Conservation (phyloP, 129 eudicot genomes). For the Tagetes patula region DNA sequence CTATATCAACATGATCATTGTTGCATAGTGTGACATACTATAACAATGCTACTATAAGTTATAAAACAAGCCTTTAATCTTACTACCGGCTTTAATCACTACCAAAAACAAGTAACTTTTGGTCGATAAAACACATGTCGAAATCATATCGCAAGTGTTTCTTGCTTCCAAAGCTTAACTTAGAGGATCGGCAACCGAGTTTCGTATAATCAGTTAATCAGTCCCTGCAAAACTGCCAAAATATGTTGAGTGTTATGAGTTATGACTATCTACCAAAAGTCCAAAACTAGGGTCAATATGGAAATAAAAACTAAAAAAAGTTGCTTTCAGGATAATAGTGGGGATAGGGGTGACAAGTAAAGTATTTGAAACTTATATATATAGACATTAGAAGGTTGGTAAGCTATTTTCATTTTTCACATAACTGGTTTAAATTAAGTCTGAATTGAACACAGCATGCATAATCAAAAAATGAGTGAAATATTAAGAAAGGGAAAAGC, state of each 20-base stretch:
- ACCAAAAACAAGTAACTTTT: slow-evolving; percentile 29
- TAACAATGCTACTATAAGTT: not conserved
- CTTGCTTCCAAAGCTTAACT: slow-evolving; percentile 4
- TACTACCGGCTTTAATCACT: not conserved
- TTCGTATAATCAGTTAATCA: slow-evolving; percentile 1
- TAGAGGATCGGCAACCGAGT: slow-evolving; percentile 13
- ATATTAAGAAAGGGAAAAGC: slow-evolving; percentile 46
- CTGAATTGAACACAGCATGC: slow-evolving; percentile 25
- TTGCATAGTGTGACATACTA: slow-evolving; percentile 2
- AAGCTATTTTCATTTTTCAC: slow-evolving; percentile 26
- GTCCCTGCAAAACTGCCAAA: slow-evolving; percentile 33
- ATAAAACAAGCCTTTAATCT: slow-evolving; percentile 6
- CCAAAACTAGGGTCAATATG: slow-evolving; percentile 35
- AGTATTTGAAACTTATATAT: slow-evolving; percentile 29
- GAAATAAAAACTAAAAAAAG: not conserved
- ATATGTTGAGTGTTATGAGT: not conserved
- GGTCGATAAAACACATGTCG: slow-evolving; percentile 26
- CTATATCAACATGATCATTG: not conserved
- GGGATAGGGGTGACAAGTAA: slow-evolving; percentile 17
- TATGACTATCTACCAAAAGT: slow-evolving; percentile 30
- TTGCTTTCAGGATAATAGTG: slow-evolving; percentile 12
- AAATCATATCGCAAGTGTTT: slow-evolving; percentile 15
- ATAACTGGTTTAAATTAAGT: slow-evolving; percentile 23
- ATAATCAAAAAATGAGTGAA: slow-evolving; percentile 31
- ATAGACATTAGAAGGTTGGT: slow-evolving; percentile 29